Base-by-base conservation (phyloP, 2,329 filamentous ascomycete genomes). In the Colletotrichum falcatum region DNA sequence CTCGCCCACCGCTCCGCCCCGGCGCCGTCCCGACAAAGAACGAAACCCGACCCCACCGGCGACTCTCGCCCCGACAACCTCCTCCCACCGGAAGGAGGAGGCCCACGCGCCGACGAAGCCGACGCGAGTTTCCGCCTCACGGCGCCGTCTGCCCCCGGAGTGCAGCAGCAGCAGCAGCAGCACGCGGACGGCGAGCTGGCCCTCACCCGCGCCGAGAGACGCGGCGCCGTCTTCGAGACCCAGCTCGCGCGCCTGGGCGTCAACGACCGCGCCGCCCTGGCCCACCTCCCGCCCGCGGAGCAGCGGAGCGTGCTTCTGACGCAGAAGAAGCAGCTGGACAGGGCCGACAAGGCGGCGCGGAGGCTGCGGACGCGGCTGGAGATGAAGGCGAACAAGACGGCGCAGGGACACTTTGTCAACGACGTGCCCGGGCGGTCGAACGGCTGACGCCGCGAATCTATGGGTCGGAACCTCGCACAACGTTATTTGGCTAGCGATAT, bases 361-460 rank as follows among this genome's bases (percentile, higher is more conserved):
- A 73, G 74, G 54, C 71, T 72, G 33, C 65, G 64, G 59, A 73
- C 72, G 44, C 70, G 76, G 26, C 46, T 76, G 44, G 72, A 76
- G 55, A 65, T 71, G 39, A 68, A 74, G 33, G 73, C 73, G 2
- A 78, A 78, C 20, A 74, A 65, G 53, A 74, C 74, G 0, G 49
- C 74, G 2, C 73, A 73, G 72, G 70, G 73, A 49, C 72, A 74
- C 35, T 78, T 76, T 18, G 70, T 72, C 1, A 60, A 55, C 18
- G 76, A 77, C 60, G 68, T 74, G 48, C 73, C 73, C 14, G 69
- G 74, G 2, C 23, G 37, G 16, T 39, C 55, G 16, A 67, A 67
- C 39, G 65, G 65, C 16, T 67, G 49, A 42, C 82, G 83, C 72
- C 80, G 80, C 42, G 4, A 5, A 39, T 83, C 72, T 20, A 2